These are phyloP conservation scores for Pontederia crassipes DNA, from an alignment of 176 grass and related monocot species.

Conservation along the genomic window DNA sequence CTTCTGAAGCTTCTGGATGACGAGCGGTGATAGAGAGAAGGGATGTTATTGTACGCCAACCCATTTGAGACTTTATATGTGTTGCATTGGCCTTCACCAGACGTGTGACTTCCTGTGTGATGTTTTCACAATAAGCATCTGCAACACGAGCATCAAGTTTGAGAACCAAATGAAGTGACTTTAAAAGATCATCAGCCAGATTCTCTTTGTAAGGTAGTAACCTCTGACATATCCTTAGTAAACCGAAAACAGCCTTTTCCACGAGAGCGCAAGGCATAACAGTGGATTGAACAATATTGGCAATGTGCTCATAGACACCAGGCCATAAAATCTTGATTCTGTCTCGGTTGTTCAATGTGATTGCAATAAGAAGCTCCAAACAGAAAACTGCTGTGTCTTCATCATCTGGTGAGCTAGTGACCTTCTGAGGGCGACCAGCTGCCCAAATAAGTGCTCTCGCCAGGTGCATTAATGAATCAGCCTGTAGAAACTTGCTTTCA, in stretches of 20 bases:
- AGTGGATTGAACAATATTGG: constrained; percentile 84
- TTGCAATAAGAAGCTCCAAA: constrained; percentile 79
- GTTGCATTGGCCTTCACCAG: constrained; percentile 85
- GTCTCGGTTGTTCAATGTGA: constrained; percentile 95
- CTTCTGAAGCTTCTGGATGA: constrained; percentile 95
- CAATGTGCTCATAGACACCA: constrained; percentile 85
- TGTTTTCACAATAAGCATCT: constrained; percentile 97
- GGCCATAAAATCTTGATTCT: constrained; percentile 90
- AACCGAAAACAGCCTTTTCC: constrained; percentile 94
- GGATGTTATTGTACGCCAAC: constrained; percentile 87
- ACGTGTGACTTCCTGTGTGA: constrained; percentile 75
- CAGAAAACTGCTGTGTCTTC: constrained; percentile 82
- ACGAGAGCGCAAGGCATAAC: constrained; percentile 96
- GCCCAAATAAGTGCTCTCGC: constrained; percentile 63
- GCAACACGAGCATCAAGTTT: constrained; percentile 99
- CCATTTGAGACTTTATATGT: constrained; percentile 91
- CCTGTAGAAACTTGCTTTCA: constrained; percentile 95
- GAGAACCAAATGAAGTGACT: constrained; percentile 72
- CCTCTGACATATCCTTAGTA: constrained; percentile 83
- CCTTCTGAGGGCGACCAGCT: constrained; percentile 72
- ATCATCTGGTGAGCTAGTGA: constrained; percentile 60
- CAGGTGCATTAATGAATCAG: constrained; percentile 67
- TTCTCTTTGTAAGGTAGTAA: constrained; percentile 97
- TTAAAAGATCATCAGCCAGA: constrained; percentile 79
- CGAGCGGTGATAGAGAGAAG: constrained; percentile 86